Percentiles rank a stretch among this genome's conserved stretches.
These are phyloP conservation scores for Jatropha curcas DNA, from an alignment of 345 rosid genomes.

Conservation along the genomic window DNA sequence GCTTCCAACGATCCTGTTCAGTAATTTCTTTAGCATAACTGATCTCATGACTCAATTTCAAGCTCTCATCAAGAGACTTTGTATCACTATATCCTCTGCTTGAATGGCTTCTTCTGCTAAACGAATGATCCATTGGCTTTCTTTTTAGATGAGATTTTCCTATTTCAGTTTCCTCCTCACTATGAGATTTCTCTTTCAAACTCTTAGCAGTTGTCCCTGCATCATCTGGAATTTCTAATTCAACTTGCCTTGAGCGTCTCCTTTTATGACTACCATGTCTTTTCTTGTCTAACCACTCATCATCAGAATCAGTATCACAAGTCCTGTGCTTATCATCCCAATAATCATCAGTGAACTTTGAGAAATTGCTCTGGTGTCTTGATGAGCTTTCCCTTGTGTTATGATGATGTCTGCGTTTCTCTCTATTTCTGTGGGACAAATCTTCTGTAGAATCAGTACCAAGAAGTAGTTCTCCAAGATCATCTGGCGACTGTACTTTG, in stretches of 20 bases:
- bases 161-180: slow-evolving; percentile 4
- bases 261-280: slow-evolving; percentile 27
- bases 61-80: slow-evolving; percentile 5
- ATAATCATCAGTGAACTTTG: slow-evolving; percentile 20
- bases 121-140: neutral
- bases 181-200: slow-evolving; percentile 7
- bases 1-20: slow-evolving; percentile 32
- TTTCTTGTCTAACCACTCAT: slow-evolving; percentile 28
- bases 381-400: slow-evolving; percentile 23
- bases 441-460: slow-evolving; percentile 18
- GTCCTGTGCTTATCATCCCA: neutral
- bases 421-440: slow-evolving; percentile 21
- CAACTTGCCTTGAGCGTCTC: slow-evolving; percentile 21
- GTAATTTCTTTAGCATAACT: neutral
- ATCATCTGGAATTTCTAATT: slow-evolving; percentile 23
- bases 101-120: slow-evolving; percentile 18
- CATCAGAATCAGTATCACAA: slow-evolving; percentile 22
- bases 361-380: slow-evolving; percentile 9
- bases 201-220: slow-evolving; percentile 11
- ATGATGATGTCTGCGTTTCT: slow-evolving; percentile 21
- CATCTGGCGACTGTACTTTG: slow-evolving; percentile 27
- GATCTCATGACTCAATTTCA: neutral
- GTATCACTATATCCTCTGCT: slow-evolving; percentile 12
- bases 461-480: slow-evolving; percentile 11
- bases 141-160: slow-evolving; percentile 15